Evolutionary conservation across 495 filamentous ascomycete genomes (phyloP).

Genomic region (Durotheca rogersii): DNA sequence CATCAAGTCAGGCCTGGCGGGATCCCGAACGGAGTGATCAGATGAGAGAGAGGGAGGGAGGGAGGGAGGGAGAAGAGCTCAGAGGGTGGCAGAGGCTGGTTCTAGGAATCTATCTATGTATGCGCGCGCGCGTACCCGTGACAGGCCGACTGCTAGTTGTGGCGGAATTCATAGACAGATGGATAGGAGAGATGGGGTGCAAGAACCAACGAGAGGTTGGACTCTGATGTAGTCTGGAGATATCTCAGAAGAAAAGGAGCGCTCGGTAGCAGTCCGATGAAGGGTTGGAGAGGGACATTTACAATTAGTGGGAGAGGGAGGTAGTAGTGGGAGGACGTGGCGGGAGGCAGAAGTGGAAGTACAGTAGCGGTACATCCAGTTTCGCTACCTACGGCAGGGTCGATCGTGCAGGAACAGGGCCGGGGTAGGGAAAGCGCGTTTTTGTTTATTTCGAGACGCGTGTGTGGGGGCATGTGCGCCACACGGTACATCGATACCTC

Average conservation of each 20-base stretch:
- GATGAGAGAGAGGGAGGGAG: conserved; percentile 6
- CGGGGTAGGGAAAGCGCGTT: conserved; percentile 23
- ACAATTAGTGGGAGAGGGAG: no score
- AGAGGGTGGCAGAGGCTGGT: conserved; percentile 5
- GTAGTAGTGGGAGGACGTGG: background rate
- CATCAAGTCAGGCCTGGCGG: conserved; percentile 21
- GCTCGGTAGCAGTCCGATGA: conserved; percentile 19
- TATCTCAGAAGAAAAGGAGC: conserved; percentile 26
- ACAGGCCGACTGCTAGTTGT: conserved; percentile 30
- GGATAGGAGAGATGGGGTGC: conserved; percentile 21
- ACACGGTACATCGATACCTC: conserved; percentile 20
- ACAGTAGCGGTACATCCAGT: conserved; percentile 13
- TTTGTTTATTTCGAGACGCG: conserved; percentile 33
- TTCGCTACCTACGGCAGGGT: conserved; percentile 1
- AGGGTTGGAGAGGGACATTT: no score
- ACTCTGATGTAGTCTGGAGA: conserved; percentile 12
- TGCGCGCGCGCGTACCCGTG: conserved; percentile 23
- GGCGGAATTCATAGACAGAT: conserved; percentile 7
- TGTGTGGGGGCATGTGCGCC: conserved; percentile 19
- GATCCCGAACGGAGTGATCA: conserved; percentile 15
- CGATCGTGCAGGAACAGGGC: conserved; percentile 13
- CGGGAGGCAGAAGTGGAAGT: conserved; percentile 1
- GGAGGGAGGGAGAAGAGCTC: conserved; percentile 6
- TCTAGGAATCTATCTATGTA: conserved; percentile 14
- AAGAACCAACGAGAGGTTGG: conserved; percentile 21